A percentile compares a stretch with the other conserved stretches of the same genome.
Evolutionary conservation across 2,329 filamentous ascomycete species (phyloP).

Genomic region (Colletotrichum simmondsii): DNA sequence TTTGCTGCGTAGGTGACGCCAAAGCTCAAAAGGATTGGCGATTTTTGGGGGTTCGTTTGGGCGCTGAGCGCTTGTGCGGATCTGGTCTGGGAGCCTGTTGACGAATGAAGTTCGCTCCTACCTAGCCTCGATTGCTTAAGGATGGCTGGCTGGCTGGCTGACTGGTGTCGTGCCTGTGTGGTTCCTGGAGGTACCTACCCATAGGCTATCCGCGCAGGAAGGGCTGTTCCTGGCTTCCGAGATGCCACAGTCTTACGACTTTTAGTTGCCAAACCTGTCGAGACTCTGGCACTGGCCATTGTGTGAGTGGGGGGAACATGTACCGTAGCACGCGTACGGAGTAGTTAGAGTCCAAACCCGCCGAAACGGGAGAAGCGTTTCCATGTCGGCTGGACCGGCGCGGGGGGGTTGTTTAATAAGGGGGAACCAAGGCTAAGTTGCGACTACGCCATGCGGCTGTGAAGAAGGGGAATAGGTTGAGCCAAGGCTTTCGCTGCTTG

Average conservation of each 20-base stretch:
- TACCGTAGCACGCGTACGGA: too few relatives aligned
- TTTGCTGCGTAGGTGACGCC: too few relatives aligned
- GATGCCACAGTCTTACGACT: background rate
- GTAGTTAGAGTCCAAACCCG: background rate
- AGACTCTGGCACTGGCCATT: background rate
- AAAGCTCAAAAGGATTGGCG: background rate
- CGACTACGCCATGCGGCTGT: constrained; percentile 2
- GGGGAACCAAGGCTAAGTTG: background rate
- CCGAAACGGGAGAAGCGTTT: background rate
- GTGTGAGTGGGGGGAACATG: background rate
- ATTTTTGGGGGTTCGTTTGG: background rate
- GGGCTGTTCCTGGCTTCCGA: background rate
- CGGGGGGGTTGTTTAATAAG: background rate
- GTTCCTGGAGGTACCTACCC: background rate
- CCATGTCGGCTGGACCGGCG: constrained; percentile 2
- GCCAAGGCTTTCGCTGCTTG: too few relatives aligned
- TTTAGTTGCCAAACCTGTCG: background rate
- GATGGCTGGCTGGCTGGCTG: background rate
- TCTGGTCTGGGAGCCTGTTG: background rate
- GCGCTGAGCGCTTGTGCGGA: background rate
- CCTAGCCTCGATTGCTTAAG: background rate
- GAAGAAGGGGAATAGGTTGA: background rate
- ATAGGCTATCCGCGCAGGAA: background rate
- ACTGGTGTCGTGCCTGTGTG: background rate
- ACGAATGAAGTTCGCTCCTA: background rate